These are phyloP conservation scores for Fibroporia radiculosa DNA, from an alignment of 768 basidiomycete genomes.

Conservation along the genomic window DNA sequence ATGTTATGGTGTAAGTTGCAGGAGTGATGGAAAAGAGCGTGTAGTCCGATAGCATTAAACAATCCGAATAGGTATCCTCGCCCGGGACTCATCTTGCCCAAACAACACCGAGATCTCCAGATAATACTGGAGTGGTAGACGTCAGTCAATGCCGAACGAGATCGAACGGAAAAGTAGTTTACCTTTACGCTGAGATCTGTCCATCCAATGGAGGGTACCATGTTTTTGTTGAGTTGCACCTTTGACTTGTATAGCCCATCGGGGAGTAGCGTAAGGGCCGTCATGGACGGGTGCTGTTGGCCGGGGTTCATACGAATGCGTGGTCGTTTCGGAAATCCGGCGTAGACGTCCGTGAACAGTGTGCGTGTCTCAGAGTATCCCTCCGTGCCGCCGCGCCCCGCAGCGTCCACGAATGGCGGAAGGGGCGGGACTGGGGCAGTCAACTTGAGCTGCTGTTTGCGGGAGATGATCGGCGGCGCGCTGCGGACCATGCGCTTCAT, in stretches of 20 bases:
- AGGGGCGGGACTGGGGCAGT: conserved; percentile 10
- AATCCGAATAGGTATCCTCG: conserved; percentile 55
- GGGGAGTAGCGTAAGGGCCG: conserved; percentile 42
- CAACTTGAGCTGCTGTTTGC: conserved; percentile 3
- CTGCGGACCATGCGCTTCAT: conserved; percentile 26
- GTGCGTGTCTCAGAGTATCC: conserved; percentile 35
- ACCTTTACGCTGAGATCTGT: conserved; percentile 63
- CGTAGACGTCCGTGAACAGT: conserved; percentile 43
- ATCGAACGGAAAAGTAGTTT: conserved; percentile 13
- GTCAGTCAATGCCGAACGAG: neutral
- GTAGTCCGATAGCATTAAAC: too few relatives aligned
- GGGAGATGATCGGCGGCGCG: conserved; percentile 13
- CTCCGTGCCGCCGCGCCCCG: too few relatives aligned
- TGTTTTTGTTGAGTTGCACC: conserved; percentile 44
- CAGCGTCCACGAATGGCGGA: conserved; percentile 21
- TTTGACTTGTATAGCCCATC: conserved; percentile 63
- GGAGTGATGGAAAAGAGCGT: too few relatives aligned
- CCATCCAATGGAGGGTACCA: conserved; percentile 64
- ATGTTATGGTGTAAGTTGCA: too few relatives aligned
- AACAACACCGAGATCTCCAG: conserved; percentile 62
- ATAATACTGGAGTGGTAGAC: conserved; percentile 46
- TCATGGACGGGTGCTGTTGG: conserved; percentile 37
- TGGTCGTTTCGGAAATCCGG: conserved; percentile 69
- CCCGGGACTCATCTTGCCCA: conserved; percentile 54
- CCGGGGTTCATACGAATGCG: conserved; percentile 32